Conservation (phyloP, 2,329 filamentous ascomycete species). For the Leptographium radiaticola region DNA sequence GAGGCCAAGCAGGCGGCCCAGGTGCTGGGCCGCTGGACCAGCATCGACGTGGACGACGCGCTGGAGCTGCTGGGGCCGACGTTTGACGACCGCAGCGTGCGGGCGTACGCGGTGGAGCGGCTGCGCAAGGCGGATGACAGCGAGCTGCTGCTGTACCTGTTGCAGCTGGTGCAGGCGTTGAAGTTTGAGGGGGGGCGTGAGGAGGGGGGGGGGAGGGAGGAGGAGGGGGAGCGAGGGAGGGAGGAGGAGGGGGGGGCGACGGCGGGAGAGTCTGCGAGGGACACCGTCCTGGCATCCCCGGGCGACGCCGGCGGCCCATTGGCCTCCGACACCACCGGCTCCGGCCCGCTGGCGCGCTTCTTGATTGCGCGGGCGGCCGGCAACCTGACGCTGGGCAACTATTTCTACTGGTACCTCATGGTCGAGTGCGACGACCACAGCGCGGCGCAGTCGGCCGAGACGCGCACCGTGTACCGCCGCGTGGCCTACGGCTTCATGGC, state of each 20-base stretch:
- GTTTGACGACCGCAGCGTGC: constrained; percentile 77
- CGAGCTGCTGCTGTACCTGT: constrained; percentile 77
- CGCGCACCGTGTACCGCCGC: constrained; percentile 78
- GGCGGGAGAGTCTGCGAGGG: no score
- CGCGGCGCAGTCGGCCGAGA: constrained; percentile 55
- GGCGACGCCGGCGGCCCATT: background rate
- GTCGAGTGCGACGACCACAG: constrained; percentile 87
- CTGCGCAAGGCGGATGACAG: constrained; percentile 86
- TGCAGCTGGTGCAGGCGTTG: constrained; percentile 89
- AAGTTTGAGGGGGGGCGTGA: constrained; percentile 57
- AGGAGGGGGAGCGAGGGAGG: background rate
- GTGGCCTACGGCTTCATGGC: constrained; percentile 95
- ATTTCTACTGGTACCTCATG: constrained; percentile 97
- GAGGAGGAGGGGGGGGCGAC: background rate
- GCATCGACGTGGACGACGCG: constrained; percentile 94
- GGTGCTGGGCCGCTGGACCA: constrained; percentile 83
- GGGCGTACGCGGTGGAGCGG: constrained; percentile 86
- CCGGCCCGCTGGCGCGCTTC: constrained; percentile 81
- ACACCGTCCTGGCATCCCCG: background rate
- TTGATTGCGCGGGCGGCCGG: constrained; percentile 76
- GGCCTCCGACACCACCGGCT: constrained; percentile 36
- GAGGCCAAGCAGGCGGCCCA: constrained; percentile 65
- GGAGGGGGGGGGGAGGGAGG: background rate
- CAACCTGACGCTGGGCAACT: constrained; percentile 86
- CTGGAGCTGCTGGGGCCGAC: constrained; percentile 85